phyloP scores from a whole-genome alignment of 495 filamentous ascomycete species.

The Hypoxylon perforatum region DNA sequence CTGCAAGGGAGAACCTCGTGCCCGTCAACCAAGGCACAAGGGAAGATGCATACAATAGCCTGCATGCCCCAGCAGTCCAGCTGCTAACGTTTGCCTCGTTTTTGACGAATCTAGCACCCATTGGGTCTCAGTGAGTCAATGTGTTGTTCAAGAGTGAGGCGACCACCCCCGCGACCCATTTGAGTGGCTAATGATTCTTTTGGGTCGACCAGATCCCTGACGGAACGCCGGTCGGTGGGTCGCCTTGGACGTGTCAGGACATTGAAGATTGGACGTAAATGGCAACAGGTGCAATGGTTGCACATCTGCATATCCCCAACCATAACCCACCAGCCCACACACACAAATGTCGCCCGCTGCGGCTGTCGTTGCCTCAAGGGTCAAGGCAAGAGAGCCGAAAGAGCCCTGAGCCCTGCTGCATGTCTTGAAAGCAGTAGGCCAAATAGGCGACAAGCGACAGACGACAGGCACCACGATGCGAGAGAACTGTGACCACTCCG shows the following conservation, averaged over 20 bases:
- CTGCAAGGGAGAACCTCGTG: conserved; percentile 52
- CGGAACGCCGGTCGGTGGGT: conserved; percentile 26
- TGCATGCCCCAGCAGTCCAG: conserved; percentile 44
- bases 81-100: conserved; percentile 45
- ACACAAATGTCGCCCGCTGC: conserved; percentile 14
- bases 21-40: conserved; percentile 46
- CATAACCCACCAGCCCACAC: too few species aligned
- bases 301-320: conserved; percentile 10
- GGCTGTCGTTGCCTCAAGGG: conserved; percentile 17
- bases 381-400: background rate
- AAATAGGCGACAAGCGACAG: too few species aligned
- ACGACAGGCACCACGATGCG: too few species aligned
- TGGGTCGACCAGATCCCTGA: conserved; percentile 36
- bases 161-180: conserved; percentile 36
- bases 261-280: conserved; percentile 11
- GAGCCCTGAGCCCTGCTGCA: conserved; percentile 1
- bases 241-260: conserved; percentile 26
- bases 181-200: conserved; percentile 45
- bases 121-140: conserved; percentile 46
- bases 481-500: too few species aligned
- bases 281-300: background rate
- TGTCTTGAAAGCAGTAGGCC: background rate
- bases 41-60: conserved; percentile 47
- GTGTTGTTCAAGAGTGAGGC: conserved; percentile 49
- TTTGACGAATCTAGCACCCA: conserved; percentile 40